Percentiles rank a stretch among this genome's conserved stretches.
Evolutionary conservation across 2,329 filamentous ascomycete species (phyloP).

Genomic region (Cladophialophora immunda): DNA sequence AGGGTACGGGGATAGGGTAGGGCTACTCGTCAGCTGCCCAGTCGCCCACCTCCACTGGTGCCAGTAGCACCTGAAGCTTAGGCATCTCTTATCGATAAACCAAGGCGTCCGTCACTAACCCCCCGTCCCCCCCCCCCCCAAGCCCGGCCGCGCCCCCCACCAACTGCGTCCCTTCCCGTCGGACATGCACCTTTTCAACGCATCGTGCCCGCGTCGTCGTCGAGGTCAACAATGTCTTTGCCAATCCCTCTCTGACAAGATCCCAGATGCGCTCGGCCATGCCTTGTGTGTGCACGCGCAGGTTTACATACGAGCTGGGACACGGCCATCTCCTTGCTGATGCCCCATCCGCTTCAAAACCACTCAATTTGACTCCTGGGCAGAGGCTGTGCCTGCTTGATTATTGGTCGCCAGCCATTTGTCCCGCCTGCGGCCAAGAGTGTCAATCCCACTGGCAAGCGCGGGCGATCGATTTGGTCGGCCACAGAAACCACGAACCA

Average conservation of each 20-base stretch:
- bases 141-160: neutral
- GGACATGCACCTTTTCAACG: neutral
- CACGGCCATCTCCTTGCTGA: conserved; percentile 1
- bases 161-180: neutral
- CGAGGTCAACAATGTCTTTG: neutral
- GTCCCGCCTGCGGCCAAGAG: conserved; percentile 25
- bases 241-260: neutral
- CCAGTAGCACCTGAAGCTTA: neutral
- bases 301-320: neutral
- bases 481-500: conserved; percentile 16
- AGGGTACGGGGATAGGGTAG: neutral
- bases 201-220: neutral
- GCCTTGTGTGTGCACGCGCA: neutral
- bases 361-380: conserved; percentile 10
- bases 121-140: neutral
- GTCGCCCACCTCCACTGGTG: no score
- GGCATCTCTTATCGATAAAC: conserved; percentile 1
- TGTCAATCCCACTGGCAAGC: conserved; percentile 13
- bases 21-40: neutral
- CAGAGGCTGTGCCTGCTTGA: conserved; percentile 18
- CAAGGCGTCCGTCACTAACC: neutral
- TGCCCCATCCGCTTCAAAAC: neutral
- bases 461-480: conserved; percentile 11
- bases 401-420: conserved; percentile 16
- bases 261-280: neutral